Evolutionary conservation across 2,329 filamentous ascomycete genomes (phyloP), one percentile per base, ranked within the genome.

Genomic region (Aspergillus sp.): DNA sequence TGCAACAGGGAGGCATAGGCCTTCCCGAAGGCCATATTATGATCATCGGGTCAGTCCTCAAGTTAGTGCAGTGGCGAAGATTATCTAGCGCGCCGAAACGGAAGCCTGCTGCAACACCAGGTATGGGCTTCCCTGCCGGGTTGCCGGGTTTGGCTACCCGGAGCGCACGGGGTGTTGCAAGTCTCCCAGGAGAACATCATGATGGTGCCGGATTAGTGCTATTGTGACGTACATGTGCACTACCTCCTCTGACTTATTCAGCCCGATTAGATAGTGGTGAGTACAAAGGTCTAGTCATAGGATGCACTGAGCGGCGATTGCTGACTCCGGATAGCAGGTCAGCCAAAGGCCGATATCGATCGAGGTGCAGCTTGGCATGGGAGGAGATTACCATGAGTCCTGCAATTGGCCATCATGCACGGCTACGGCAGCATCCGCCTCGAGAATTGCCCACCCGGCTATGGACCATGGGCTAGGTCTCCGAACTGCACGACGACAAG

Each of bases 401-500:
- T 45, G 19, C 41, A 3, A 45, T 45, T 45, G 41, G 41, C 21
- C 41, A 19, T 45, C 41, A 45, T 45, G 17, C 41, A 19, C 21
- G 41, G 41, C 9, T 4, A 45, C 41, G 19, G 41, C 41, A 23
- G 41, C 19, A 45, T 45, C 41, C 19, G 41, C 19, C 41, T 45
- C 41, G 17, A 45, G 10, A 45, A 23, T 21, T 45, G 17, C 41
- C 41, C 19, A 10, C 41, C 41, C 19, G 41, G 17, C 41, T 21
- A 45, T 45, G 41, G 41, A 21, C 8, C 41, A 10, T 45, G 41
- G 41, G 17, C 41, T 45, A 45, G 41, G 41, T 45, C 41, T 45
- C 41, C 4, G 41, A 6, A 9, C 41, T 45, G 41, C 41, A 45
- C 10, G 41, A 12, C 19, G 41, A 45, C 41, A 45, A 21, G 15